phyloP scores from a whole-genome alignment of 2,329 filamentous ascomycete species.

The Escovopsis weberi region DNA sequence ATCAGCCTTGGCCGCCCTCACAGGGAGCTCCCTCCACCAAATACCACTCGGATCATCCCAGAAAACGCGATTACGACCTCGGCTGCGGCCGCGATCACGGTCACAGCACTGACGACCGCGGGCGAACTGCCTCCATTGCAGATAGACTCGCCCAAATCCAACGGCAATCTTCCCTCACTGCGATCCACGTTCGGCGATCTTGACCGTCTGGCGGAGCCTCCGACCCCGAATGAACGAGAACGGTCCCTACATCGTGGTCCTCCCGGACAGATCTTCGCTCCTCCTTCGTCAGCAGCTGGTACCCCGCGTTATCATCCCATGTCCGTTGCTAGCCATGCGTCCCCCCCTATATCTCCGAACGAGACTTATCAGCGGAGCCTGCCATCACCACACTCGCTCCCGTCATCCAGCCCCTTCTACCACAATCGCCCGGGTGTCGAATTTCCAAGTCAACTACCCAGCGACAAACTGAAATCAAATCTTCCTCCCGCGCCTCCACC shows the following conservation, averaged over 20 bases:
- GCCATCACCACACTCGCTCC: conserved; percentile 30
- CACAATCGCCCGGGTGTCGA: conserved; percentile 26
- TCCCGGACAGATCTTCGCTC: conserved; percentile 14
- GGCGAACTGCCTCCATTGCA: conserved; percentile 24
- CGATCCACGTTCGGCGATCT: conserved; percentile 23
- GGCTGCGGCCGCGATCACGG: conserved; percentile 10
- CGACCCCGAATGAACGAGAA: conserved; percentile 19
- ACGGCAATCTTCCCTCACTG: conserved; percentile 24
- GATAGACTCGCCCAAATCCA: conserved; percentile 20
- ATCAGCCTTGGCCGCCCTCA: conserved; percentile 4
- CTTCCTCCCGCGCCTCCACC: conserved; percentile 28
- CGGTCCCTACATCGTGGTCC: conserved; percentile 10
- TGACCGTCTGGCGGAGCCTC: conserved; percentile 16
- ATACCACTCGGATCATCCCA: conserved; percentile 3
- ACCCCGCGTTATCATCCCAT: conserved; percentile 18
- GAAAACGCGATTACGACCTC: conserved; percentile 6
- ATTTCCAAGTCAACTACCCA: conserved; percentile 28
- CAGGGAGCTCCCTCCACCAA: conserved; percentile 2
- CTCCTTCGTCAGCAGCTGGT: conserved; percentile 20
- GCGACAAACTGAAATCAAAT: conserved; percentile 32
- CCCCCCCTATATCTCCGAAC: conserved; percentile 36
- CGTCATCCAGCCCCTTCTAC: conserved; percentile 24
- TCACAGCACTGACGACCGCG: conserved; percentile 1
- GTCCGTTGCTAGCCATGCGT: conserved; percentile 14
- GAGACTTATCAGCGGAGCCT: conserved; percentile 30